Percentiles rank a stretch among this genome's conserved stretches.
These are phyloP conservation scores for Nematodospora valgi DNA, from an alignment of 805 yeast genomes.

Conservation along the genomic window DNA sequence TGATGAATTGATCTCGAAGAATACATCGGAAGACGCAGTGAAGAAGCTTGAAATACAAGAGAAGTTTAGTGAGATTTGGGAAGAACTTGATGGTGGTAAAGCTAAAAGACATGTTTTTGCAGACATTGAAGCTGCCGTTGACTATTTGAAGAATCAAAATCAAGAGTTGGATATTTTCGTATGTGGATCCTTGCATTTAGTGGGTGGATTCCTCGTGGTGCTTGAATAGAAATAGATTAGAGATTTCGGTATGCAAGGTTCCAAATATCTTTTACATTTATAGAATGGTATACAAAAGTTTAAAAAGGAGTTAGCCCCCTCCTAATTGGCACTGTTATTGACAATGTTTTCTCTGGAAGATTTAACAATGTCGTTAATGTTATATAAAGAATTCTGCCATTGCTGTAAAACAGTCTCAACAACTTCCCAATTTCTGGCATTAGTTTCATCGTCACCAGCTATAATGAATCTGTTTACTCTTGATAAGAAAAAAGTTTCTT, in stretches of 20 bases:
- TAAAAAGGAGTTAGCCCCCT: not conserved
- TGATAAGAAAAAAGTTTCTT: conserved; percentile 36
- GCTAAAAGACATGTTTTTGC: conserved; percentile 48
- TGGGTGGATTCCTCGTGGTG: conserved; percentile 90
- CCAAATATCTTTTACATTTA: too few species aligned
- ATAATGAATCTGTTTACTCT: conserved; percentile 39
- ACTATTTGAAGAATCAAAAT: conserved; percentile 38
- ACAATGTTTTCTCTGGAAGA: conserved; percentile 43
- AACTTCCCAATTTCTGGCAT: conserved; percentile 32
- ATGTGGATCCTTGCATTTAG: conserved; percentile 89
- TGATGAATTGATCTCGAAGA: conserved; percentile 80
- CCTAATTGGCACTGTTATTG: conserved; percentile 11
- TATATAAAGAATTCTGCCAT: conserved; percentile 40
- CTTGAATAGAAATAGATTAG: conserved; percentile 44
- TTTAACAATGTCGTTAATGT: conserved; percentile 39
- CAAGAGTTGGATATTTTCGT: conserved; percentile 68
- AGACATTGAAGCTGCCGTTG: conserved; percentile 73
- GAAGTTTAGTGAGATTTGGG: conserved; percentile 69
- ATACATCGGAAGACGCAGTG: conserved; percentile 73
- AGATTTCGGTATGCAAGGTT: not conserved
- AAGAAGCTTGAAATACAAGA: conserved; percentile 82
- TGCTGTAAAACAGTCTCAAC: conserved; percentile 32
- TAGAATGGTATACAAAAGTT: not conserved
- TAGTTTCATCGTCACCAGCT: conserved; percentile 36
- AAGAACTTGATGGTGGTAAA: conserved; percentile 39